phyloP scores from a whole-genome alignment of 371 early-diverging fungal species.

The Phascolomyces articulosus region DNA sequence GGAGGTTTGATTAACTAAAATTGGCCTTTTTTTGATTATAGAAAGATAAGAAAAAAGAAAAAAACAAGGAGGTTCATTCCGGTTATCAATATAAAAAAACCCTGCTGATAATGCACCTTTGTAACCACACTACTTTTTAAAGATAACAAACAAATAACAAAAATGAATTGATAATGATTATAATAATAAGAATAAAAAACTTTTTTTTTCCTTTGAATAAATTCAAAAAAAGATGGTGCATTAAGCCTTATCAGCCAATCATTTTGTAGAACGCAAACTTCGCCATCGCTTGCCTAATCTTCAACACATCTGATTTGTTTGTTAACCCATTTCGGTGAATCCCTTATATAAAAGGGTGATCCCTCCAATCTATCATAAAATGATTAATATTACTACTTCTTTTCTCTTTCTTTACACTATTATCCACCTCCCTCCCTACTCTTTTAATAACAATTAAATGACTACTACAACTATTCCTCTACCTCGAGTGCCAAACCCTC shows the following conservation, averaged over 20 bases:
- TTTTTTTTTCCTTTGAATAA: no score
- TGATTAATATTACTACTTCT: no score
- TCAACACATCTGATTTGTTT: conserved; percentile 2
- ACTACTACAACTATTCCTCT: background rate
- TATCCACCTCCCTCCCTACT: background rate
- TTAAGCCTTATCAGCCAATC: background rate
- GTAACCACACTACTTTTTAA: no score
- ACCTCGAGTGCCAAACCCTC: conserved; percentile 34
- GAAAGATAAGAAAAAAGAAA: no score
- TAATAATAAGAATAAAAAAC: no score
- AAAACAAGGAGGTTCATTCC: no score
- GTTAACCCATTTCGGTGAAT: conserved; percentile 4
- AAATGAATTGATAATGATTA: no score
- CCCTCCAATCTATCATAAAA: background rate
- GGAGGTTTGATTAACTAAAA: no score
- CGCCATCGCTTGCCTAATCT: background rate
- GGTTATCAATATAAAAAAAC: no score
- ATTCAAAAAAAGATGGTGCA: background rate
- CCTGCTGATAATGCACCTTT: no score
- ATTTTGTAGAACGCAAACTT: background rate
- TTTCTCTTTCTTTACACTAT: background rate
- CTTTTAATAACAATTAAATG: background rate
- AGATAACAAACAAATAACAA: no score
- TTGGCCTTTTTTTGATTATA: no score
- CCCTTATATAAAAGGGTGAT: background rate